Conservation (phyloP, 1,284 basidiomycete species). For the Ustilago shanxiensis region DNA sequence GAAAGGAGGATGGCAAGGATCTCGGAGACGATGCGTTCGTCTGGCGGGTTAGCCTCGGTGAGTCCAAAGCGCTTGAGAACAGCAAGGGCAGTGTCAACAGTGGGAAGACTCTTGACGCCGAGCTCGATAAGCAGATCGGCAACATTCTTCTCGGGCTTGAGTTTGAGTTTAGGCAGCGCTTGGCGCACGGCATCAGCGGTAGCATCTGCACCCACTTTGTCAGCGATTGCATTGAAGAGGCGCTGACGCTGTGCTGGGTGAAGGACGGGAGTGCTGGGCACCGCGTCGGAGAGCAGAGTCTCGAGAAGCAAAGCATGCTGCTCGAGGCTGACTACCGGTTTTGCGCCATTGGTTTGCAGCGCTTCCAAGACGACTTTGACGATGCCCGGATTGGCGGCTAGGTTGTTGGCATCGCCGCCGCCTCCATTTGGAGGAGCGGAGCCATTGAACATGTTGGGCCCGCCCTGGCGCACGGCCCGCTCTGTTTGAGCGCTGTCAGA, state of each 20-base stretch:
- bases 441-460: conserved; percentile 51
- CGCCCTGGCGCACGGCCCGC: conserved; percentile 49
- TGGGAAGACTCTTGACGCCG: conserved; percentile 52
- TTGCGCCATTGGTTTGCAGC: conserved; percentile 75
- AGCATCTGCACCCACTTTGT: conserved; percentile 64
- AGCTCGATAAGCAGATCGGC: conserved; percentile 59
- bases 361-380: conserved; percentile 79
- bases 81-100: conserved; percentile 51
- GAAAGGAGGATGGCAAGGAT: conserved; percentile 63
- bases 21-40: conserved; percentile 57
- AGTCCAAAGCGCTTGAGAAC: conserved; percentile 58
- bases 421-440: conserved; percentile 49
- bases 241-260: conserved; percentile 58
- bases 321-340: conserved; percentile 80
- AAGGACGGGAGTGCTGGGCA: conserved; percentile 50
- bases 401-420: conserved; percentile 41
- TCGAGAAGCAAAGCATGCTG: conserved; percentile 81
- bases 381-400: conserved; percentile 46
- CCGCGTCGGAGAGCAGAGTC: conserved; percentile 57
- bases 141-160: conserved; percentile 52
- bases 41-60: conserved; percentile 44
- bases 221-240: conserved; percentile 63
- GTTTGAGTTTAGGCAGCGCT: conserved; percentile 62
- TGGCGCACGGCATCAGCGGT: conserved; percentile 62
- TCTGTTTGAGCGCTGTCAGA: conserved; percentile 34